Conservation (phyloP, 2,329 filamentous ascomycete genomes). For the Tympanopsis confertula region DNA sequence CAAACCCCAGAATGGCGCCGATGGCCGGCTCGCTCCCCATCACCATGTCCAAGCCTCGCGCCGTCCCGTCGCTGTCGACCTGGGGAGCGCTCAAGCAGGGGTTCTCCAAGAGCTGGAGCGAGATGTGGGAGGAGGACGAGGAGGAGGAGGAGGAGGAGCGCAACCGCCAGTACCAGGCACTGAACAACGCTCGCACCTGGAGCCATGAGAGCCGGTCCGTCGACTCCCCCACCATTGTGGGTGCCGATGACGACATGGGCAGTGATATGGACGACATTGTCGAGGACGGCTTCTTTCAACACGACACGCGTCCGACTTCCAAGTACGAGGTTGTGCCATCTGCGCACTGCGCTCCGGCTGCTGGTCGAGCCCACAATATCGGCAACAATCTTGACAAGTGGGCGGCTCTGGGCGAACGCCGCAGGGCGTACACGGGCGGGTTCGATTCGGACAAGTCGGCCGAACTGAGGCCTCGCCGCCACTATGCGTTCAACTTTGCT, state of each 20-base stretch:
- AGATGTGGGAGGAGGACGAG: conserved; percentile 87
- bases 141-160: conserved; percentile 65
- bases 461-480: conserved; percentile 27
- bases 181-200: conserved; percentile 67
- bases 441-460: conserved; percentile 37
- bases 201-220: conserved; percentile 59
- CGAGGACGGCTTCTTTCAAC: conserved; percentile 63
- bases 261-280: conserved; percentile 51
- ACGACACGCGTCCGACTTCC: conserved; percentile 40
- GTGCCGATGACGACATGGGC: conserved; percentile 21
- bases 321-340: conserved; percentile 19
- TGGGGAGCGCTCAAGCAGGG: conserved; percentile 66
- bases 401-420: conserved; percentile 74
- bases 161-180: conserved; percentile 41
- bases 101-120: conserved; percentile 98
- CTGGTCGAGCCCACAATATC: no score
- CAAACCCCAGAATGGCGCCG: conserved; percentile 42
- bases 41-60: conserved; percentile 64
- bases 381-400: conserved; percentile 63
- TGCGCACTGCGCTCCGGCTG: conserved; percentile 49
- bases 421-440: conserved; percentile 51
- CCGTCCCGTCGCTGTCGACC: conserved; percentile 47
- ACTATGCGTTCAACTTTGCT: conserved; percentile 24
- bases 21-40: conserved; percentile 66
- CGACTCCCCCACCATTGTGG: conserved; percentile 20